phyloP scores from a whole-genome alignment of 441 rosid species.

The Flueggea neowawraea region DNA sequence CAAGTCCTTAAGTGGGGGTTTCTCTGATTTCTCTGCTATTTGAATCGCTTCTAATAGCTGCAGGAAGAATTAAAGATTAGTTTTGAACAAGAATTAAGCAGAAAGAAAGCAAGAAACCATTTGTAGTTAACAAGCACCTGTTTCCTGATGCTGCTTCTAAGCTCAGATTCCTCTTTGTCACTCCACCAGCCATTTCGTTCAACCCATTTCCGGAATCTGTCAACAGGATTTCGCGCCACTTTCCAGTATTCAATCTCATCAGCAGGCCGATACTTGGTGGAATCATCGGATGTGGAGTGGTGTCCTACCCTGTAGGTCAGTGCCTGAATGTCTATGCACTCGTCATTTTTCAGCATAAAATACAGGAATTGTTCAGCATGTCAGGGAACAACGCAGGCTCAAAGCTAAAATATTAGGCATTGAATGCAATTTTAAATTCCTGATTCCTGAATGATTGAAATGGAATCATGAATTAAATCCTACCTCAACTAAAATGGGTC shows the following conservation, averaged over 20 bases:
- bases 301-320: slow-evolving; percentile 74
- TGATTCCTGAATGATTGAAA: neutral
- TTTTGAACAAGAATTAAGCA: neutral
- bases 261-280: slow-evolving; percentile 58
- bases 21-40: slow-evolving; percentile 52
- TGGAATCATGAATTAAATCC: neutral
- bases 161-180: slow-evolving; percentile 47
- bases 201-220: slow-evolving; percentile 57
- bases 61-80: neutral
- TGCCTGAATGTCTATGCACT: slow-evolving; percentile 24
- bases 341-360: neutral
- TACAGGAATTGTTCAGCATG: no score
- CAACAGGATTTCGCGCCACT: slow-evolving; percentile 56
- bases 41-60: slow-evolving; percentile 66
- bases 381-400: no score
- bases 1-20: slow-evolving; percentile 49
- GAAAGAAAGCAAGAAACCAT: neutral
- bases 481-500: slow-evolving; percentile 73
- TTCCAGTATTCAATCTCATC: slow-evolving; percentile 73
- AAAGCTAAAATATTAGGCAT: no score
- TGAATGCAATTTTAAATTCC: neutral
- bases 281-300: slow-evolving; percentile 85
- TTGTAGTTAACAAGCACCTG: slow-evolving; percentile 29
- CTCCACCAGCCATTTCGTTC: slow-evolving; percentile 76
- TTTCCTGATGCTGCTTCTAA: slow-evolving; percentile 44